These are phyloP conservation scores for Talaromyces sp. DNA, from an alignment of 2,329 filamentous ascomycete species.

Conservation along the genomic window DNA sequence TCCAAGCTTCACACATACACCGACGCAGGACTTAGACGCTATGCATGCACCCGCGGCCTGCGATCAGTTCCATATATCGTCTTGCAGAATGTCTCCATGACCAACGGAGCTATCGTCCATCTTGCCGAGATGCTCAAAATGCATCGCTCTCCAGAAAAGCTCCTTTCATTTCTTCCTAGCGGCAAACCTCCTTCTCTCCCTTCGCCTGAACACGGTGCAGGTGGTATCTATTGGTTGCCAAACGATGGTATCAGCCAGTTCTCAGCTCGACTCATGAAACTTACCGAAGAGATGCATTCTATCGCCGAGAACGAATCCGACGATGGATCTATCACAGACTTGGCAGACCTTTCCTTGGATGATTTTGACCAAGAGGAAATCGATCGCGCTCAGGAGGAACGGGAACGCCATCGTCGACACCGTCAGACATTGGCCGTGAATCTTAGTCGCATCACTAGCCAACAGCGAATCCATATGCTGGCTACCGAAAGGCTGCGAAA, in stretches of 20 bases:
- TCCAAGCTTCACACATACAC: not conserved
- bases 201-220: conserved; percentile 8
- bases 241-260: conserved; percentile 19
- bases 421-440: conserved; percentile 23
- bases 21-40: conserved; percentile 21
- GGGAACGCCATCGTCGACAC: conserved; percentile 19
- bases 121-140: conserved; percentile 27
- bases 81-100: conserved; percentile 23
- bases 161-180: conserved; percentile 27
- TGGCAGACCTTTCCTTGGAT: not conserved
- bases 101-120: conserved; percentile 24
- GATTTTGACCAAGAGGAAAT: conserved; percentile 13
- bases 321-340: not conserved
- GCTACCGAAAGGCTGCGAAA: conserved; percentile 21
- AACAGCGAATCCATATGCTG: conserved; percentile 27
- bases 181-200: conserved; percentile 23
- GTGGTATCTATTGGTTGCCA: conserved; percentile 28
- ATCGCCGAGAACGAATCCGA: not conserved
- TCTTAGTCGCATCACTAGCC: conserved; percentile 25
- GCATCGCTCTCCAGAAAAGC: conserved; percentile 25
- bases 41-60: conserved; percentile 29
- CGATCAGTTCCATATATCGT: conserved; percentile 33
- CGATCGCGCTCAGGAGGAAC: conserved; percentile 2
- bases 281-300: not conserved
- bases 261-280: conserved; percentile 5